Percentiles rank a stretch among this genome's conserved stretches.
Evolutionary conservation across 164 flowering plant species (phyloP).

Genomic region (Vitis rupestris): DNA sequence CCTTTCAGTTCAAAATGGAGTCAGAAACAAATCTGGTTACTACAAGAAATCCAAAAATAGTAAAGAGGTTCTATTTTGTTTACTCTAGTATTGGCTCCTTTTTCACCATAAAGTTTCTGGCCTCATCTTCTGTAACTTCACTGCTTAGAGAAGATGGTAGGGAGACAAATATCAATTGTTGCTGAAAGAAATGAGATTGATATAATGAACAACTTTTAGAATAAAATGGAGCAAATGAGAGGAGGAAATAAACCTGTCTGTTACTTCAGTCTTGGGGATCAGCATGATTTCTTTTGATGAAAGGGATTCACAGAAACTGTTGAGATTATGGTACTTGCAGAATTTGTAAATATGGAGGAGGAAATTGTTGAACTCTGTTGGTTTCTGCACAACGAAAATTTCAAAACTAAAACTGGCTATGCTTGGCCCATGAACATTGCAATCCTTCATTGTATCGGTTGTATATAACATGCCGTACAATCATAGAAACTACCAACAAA

Average conservation of each 20-base stretch:
- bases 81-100: conserved; percentile 25
- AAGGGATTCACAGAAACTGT: conserved; percentile 51
- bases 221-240: background rate
- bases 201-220: background rate
- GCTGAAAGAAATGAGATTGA: background rate
- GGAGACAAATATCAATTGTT: background rate
- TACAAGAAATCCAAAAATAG: too few species aligned
- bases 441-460: too few species aligned
- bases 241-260: conserved; percentile 57
- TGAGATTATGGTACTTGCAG: conserved; percentile 47
- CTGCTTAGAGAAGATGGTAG: conserved; percentile 30
- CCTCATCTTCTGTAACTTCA: conserved; percentile 65
- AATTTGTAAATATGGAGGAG: conserved; percentile 40
- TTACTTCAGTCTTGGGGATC: conserved; percentile 72
- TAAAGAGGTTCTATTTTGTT: background rate
- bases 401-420: background rate
- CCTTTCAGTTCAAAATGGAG: too few species aligned
- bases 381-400: conserved; percentile 45
- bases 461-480: too few species aligned
- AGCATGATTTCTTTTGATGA: conserved; percentile 41
- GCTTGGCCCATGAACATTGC: too few species aligned
- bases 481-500: too few species aligned
- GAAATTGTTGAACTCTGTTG: conserved; percentile 74
- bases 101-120: conserved; percentile 31
- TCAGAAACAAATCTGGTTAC: too few species aligned